Percentiles rank a stretch among this genome's conserved stretches.
These are phyloP conservation scores for Clonostachys rosea DNA, from an alignment of 2,329 filamentous ascomycete genomes.

Conservation along the genomic window DNA sequence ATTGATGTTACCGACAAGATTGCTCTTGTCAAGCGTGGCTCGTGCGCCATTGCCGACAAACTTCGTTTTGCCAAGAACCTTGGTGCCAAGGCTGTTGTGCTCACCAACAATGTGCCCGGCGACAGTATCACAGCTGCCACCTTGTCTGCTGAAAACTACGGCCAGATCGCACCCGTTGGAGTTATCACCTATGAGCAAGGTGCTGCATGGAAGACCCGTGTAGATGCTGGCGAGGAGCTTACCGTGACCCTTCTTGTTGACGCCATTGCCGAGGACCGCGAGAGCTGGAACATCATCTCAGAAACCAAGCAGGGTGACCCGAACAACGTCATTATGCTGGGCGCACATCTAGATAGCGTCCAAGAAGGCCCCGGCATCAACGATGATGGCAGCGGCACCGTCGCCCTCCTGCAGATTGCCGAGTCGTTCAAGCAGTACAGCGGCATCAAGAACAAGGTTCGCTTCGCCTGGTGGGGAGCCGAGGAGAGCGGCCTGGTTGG, in stretches of 20 bases:
- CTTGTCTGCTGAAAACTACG: conserved; percentile 36
- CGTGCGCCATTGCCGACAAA: conserved; percentile 35
- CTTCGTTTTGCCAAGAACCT: conserved; percentile 34
- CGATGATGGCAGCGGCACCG: conserved; percentile 32
- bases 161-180: conserved; percentile 26
- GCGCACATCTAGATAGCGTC: conserved; percentile 34
- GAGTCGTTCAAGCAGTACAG: conserved; percentile 27
- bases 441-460: conserved; percentile 34
- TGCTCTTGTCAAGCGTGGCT: conserved; percentile 37
- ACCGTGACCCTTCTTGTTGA: conserved; percentile 27
- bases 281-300: conserved; percentile 33
- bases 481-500: conserved; percentile 38
- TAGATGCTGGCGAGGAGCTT: conserved; percentile 24
- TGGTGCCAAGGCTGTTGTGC: conserved; percentile 40
- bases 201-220: conserved; percentile 22
- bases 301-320: conserved; percentile 36
- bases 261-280: conserved; percentile 24
- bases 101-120: conserved; percentile 58
- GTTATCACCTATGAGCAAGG: conserved; percentile 28
- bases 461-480: conserved; percentile 36
- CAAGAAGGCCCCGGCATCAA: conserved; percentile 32
- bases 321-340: conserved; percentile 34
- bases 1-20: conserved; percentile 37
- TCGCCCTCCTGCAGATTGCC: conserved; percentile 29
- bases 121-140: conserved; percentile 40